A percentile compares a stretch with the other conserved stretches of the same genome.
Evolutionary conservation across 768 basidiomycete genomes (phyloP).

Genomic region (Leucogyrophana mollusca): DNA sequence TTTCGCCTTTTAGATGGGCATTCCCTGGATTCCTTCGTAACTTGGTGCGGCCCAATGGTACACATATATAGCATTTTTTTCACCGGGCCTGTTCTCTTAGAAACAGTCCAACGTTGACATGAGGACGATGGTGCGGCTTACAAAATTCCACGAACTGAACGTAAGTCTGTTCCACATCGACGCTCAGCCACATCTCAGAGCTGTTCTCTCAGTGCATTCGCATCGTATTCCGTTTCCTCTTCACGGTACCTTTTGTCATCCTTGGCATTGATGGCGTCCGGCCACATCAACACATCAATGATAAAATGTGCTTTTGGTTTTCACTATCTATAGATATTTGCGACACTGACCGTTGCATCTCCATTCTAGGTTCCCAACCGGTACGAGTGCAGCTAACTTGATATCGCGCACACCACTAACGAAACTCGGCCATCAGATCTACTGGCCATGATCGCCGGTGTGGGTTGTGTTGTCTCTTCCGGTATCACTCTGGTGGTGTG

Average conservation of each 20-base stretch:
- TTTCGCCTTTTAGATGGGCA: constrained; percentile 41
- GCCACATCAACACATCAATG: constrained; percentile 63
- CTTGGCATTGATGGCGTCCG: constrained; percentile 69
- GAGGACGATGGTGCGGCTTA: constrained; percentile 65
- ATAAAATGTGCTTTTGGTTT: constrained; percentile 45
- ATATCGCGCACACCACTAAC: constrained; percentile 1
- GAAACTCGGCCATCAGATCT: constrained; percentile 46
- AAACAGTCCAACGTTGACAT: constrained; percentile 61
- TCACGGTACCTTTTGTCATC: constrained; percentile 61
- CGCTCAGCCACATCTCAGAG: neutral
- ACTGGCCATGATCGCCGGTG: constrained; percentile 51
- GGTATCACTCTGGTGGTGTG: constrained; percentile 70
- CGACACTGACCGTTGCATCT: neutral
- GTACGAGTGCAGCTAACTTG: constrained; percentile 5
- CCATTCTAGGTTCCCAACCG: constrained; percentile 23
- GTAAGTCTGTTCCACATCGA: constrained; percentile 39
- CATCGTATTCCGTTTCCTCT: constrained; percentile 70
- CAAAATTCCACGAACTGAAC: constrained; percentile 81
- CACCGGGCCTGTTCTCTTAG: constrained; percentile 36
- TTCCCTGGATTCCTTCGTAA: constrained; percentile 66
- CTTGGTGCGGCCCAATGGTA: constrained; percentile 44
- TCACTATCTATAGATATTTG: neutral
- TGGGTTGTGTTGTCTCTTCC: constrained; percentile 68
- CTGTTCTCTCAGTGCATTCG: constrained; percentile 54
- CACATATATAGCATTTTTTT: neutral